Evolutionary conservation across 208 protist species (phyloP), one percentile per base, ranked within the genome.

Genomic region (Tritrichomonas foetus): DNA sequence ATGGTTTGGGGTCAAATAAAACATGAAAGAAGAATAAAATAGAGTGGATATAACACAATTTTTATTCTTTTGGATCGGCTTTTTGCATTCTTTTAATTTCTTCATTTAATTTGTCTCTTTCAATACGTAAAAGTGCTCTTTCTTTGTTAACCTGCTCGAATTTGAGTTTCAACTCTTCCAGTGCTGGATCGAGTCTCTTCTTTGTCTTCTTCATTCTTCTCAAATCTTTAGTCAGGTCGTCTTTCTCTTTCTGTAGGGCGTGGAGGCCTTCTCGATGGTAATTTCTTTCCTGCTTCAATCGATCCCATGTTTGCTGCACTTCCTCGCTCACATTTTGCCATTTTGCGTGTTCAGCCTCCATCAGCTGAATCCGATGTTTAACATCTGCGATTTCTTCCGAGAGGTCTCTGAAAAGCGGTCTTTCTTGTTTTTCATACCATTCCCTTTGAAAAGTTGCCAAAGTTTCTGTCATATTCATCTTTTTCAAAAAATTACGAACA

Each of bases 91-190:
- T 89, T 30, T 89, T 25, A 20, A 89, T 89, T 89, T 89, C 78
- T 20, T 16, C 47, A 25, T 44, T 89, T 36, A 89, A 57, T 89
- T n/a, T 53, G 39, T 89, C 78, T 89, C 78, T 89, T 57, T 89
- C 78, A 22, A 89, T 89, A 47, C 78, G 33, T 39, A 89, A 89
- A 2, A 89, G 30, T 13, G 78, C 33, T 33, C 78, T 53, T 27
- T 89, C 78, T 89, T 89, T 89, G 30, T 89, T 89, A 0, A 89
- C 78, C 57, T 89, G 78, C n/a, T 89, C 78, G 39, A 89, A 89
- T 36, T 89, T 89, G 11, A 47, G 8, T 36, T 89, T 44, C 8
- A 89, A 30, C 39, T 89, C 78, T 39, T 20, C 78, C 53, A 89
- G 78, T 39, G 78, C 78, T 27, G 78, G 78, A 61, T 89, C 78